phyloP scores from a whole-genome alignment of 1,284 basidiomycete genomes.

The Pyrrhoderma lamaoense region DNA sequence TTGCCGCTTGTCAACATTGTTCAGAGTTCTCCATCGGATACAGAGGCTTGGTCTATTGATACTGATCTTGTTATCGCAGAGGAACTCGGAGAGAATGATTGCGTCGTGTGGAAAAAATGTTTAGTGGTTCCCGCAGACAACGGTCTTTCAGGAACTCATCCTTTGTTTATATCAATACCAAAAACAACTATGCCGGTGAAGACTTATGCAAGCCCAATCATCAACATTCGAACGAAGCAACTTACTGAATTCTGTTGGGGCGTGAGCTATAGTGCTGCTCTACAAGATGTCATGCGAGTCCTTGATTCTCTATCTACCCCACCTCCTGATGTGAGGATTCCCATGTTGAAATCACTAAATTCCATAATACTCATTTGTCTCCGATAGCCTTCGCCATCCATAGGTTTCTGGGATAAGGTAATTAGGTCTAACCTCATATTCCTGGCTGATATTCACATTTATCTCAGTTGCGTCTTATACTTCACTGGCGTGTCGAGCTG shows the following conservation, averaged over 20 bases:
- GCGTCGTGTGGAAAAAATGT: constrained; percentile 69
- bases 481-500: constrained; percentile 79
- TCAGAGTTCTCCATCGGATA: constrained; percentile 30
- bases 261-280: constrained; percentile 80
- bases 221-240: constrained; percentile 59
- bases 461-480: constrained; percentile 65
- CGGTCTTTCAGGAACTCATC: constrained; percentile 44
- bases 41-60: constrained; percentile 58
- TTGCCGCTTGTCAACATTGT: constrained; percentile 62
- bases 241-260: constrained; percentile 86
- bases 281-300: constrained; percentile 82
- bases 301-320: constrained; percentile 79
- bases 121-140: constrained; percentile 46
- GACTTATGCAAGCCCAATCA: constrained; percentile 74
- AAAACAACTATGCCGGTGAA: constrained; percentile 97
- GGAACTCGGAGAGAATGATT: constrained; percentile 70
- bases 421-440: too few species aligned
- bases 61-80: constrained; percentile 86
- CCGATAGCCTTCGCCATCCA: constrained; percentile 56
- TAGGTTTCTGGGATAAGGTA: constrained; percentile 95
- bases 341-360: too few species aligned
- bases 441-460: too few species aligned
- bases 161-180: constrained; percentile 66
- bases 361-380: too few species aligned
- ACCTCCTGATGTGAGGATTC: constrained; percentile 50